phyloP scores from a whole-genome alignment of 768 basidiomycete species.

The Lactifluus pinguis region DNA sequence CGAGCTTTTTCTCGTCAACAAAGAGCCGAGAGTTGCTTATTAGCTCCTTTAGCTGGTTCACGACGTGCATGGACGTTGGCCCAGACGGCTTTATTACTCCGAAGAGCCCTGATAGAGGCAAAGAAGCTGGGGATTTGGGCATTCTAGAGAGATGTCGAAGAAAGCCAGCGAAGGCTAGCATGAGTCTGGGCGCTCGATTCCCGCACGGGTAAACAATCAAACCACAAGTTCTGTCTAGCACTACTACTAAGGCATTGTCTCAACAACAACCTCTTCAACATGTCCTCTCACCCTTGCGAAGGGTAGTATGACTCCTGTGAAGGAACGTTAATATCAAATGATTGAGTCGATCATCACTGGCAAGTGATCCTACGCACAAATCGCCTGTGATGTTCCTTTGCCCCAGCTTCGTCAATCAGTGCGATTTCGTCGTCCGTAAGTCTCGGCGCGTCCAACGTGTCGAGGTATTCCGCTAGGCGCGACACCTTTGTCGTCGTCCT shows the following conservation, averaged over 20 bases:
- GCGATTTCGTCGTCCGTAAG: constrained; percentile 25
- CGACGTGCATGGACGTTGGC: constrained; percentile 82
- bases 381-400: constrained; percentile 24
- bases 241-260: not conserved
- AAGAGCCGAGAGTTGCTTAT: constrained; percentile 72
- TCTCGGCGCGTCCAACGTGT: constrained; percentile 32
- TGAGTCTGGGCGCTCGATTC: not conserved
- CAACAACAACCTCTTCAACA: not conserved
- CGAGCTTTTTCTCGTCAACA: constrained; percentile 46
- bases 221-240: not conserved
- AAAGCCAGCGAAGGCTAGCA: not conserved
- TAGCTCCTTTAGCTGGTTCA: constrained; percentile 81
- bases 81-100: constrained; percentile 89
- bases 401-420: constrained; percentile 24
- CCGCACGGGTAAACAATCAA: not conserved
- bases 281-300: not conserved
- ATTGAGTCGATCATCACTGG: not conserved
- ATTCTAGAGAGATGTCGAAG: not conserved
- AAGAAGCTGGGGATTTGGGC: constrained; percentile 23
- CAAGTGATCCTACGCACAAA: constrained; percentile 20
- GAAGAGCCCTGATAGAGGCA: constrained; percentile 77
- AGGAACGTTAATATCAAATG: not conserved
- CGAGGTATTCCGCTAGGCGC: constrained; percentile 41
- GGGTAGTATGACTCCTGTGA: not conserved
- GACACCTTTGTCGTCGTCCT: constrained; percentile 35